Evolutionary conservation across 108 stramenopile species (phyloP).

Genomic region (Skeletonema marinoi): DNA sequence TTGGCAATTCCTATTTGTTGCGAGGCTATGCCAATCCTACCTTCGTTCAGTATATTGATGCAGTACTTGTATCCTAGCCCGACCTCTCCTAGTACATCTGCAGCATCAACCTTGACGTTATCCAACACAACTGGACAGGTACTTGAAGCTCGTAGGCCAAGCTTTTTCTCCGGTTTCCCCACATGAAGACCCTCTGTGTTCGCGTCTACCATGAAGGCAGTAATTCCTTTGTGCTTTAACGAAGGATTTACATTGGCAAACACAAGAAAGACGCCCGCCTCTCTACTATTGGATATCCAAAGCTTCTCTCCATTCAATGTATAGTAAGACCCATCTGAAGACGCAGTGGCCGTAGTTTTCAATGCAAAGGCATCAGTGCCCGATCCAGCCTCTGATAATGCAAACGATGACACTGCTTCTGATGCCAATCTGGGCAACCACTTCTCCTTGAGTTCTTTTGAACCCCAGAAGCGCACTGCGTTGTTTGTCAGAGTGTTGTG

Average conservation of each 20-base stretch:
- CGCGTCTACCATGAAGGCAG: constrained; percentile 92
- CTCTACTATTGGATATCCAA: constrained; percentile 93
- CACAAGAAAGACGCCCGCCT: constrained; percentile 91
- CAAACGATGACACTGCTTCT: constrained; percentile 88
- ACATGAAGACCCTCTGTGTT: constrained; percentile 80
- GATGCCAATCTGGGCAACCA: constrained; percentile 90
- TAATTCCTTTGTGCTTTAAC: constrained; percentile 93
- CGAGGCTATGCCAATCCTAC: constrained; percentile 94
- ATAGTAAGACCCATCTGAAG: constrained; percentile 76
- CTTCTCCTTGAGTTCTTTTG: constrained; percentile 63
- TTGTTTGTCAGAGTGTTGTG: constrained; percentile 97
- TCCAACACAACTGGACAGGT: constrained; percentile 92
- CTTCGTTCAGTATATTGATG: constrained; percentile 97
- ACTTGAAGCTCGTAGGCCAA: constrained; percentile 89
- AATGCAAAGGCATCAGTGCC: constrained; percentile 96
- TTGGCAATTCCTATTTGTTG: constrained; percentile 95
- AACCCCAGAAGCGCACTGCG: constrained; percentile 92
- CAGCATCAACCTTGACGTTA: constrained; percentile 79
- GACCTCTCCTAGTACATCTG: constrained; percentile 85
- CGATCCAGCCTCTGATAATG: constrained; percentile 85
- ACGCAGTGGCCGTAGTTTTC: constrained; percentile 77
- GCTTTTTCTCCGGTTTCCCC: constrained; percentile 90
- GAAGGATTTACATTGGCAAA: constrained; percentile 90
- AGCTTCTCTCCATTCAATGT: constrained; percentile 90
- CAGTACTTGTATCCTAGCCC: constrained; percentile 94